phyloP scores from a whole-genome alignment of 805 yeast species.

The Ascoidea tarda region DNA sequence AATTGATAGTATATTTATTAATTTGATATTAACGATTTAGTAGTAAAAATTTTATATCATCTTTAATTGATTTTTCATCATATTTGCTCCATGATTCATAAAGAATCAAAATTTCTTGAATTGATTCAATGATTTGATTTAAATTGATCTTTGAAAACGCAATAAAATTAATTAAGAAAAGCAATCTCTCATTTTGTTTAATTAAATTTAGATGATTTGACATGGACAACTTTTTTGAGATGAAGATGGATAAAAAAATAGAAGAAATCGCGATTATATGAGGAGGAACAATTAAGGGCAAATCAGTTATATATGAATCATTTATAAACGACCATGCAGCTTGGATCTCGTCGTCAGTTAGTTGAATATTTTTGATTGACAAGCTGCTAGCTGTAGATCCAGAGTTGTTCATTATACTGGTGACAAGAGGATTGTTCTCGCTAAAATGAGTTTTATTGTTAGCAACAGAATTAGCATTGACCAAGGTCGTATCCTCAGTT shows the following conservation, averaged over 20 bases:
- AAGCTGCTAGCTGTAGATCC: neutral
- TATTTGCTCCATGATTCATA: constrained; percentile 84
- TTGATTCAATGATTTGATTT: constrained; percentile 63
- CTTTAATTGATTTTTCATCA: constrained; percentile 48
- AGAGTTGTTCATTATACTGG: neutral
- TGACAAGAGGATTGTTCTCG: too few species aligned
- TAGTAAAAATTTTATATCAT: constrained; percentile 26
- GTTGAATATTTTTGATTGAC: constrained; percentile 2
- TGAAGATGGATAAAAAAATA: constrained; percentile 60
- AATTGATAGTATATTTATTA: too few species aligned
- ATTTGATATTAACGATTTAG: constrained; percentile 7
- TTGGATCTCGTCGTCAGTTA: constrained; percentile 60
- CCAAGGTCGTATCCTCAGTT: too few species aligned
- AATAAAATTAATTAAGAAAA: constrained; percentile 46
- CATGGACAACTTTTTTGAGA: constrained; percentile 17
- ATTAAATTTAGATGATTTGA: constrained; percentile 2
- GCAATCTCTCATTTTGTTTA: constrained; percentile 24
- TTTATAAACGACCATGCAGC: constrained; percentile 82
- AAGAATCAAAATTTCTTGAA: constrained; percentile 70
- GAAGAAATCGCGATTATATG: constrained; percentile 77
- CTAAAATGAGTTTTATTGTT: neutral
- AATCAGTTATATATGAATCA: constrained; percentile 81
- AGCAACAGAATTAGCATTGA: neutral
- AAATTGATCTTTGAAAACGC: constrained; percentile 68
- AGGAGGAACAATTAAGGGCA: constrained; percentile 75